Evolutionary conservation across 352 stramenopile genomes (phyloP), one percentile per base, ranked within the genome.

Genomic region (Achlya hypogyna): DNA sequence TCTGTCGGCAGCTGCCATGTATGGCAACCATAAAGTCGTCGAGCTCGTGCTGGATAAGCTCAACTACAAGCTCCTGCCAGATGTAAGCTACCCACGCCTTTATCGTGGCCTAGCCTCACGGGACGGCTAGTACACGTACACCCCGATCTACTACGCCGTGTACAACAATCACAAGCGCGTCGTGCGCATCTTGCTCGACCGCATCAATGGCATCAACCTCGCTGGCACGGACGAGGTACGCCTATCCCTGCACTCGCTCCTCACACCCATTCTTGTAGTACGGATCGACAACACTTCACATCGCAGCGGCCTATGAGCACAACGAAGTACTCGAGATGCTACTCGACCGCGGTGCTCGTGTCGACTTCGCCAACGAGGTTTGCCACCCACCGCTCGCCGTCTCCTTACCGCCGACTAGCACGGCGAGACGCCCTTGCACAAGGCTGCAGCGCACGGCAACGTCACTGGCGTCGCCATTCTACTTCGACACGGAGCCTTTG

Each of bases 11-110:
- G 49, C 49, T 56, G 49, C 49, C 6, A 12, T 35, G 2, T 56
- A 56, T n/a, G 49, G 49, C 31, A 35, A 56, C 8, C 25, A 56
- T 20, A 56, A 56, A 20, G 49, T 56, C 31, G 49, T 56, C 49
- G 31, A n/a, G 12, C 25, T 56, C 20, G 31, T 56, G 12, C 25
- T 56, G 49, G 10, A 56, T 10, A 56, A 56, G 49, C 16, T 20
- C 25, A 56, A 56, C 31, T 56, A 56, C 49, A 56, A 56, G 31
- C 31, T 35, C 10, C 31, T 56, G 49, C 25, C 25, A 3, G 49
- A 56, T 20, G 49, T 56, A 56, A 12, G 25, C 42, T 20, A 49
- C 22, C 42, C 18, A 49, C 18, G 18, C n/a, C n/a, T n/a, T 45
- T 1, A 18, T 45, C 2, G 38, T 10, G 12, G 6, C 38, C n/a